A percentile compares a stretch with the other conserved stretches of the same genome.
phyloP scores from a whole-genome alignment of 768 basidiomycete species.

The Tylopilus intermedius region DNA sequence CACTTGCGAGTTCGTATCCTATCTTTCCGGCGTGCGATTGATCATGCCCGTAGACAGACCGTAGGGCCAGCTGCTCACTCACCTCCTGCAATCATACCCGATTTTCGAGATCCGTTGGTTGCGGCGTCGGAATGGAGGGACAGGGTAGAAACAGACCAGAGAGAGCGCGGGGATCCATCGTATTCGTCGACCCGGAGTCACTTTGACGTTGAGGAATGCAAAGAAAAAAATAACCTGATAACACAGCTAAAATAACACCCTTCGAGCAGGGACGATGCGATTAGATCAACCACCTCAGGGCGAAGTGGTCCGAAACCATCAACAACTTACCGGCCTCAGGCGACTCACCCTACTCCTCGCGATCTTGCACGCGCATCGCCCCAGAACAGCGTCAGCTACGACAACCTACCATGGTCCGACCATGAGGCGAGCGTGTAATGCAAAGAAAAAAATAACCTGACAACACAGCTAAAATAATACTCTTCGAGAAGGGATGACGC shows the following conservation, averaged over 20 bases:
- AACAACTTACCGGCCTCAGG: neutral
- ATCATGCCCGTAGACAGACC: conserved; percentile 34
- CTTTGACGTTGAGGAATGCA: conserved; percentile 63
- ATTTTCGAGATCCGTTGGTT: conserved; percentile 54
- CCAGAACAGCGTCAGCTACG: conserved; percentile 66
- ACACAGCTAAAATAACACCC: no score
- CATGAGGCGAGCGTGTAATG: conserved; percentile 73
- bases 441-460: conserved; percentile 35
- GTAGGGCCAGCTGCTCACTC: conserved; percentile 73
- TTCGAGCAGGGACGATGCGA: no score
- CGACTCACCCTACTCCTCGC: conserved; percentile 48
- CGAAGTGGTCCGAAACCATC: neutral
- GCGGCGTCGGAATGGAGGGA: conserved; percentile 73
- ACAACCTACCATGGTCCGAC: conserved; percentile 73
- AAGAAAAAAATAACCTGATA: no score
- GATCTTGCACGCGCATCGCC: no score
- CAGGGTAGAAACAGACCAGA: conserved; percentile 49
- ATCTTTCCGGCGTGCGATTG: neutral
- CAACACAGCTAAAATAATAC: no score
- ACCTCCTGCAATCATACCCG: conserved; percentile 37
- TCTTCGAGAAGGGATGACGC: no score
- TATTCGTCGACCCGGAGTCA: conserved; percentile 57
- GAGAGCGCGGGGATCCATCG: conserved; percentile 37
- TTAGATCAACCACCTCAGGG: no score
- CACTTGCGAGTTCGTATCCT: no score